phyloP scores from a whole-genome alignment of 1,284 basidiomycete genomes.

The Golubevia pallescens region DNA sequence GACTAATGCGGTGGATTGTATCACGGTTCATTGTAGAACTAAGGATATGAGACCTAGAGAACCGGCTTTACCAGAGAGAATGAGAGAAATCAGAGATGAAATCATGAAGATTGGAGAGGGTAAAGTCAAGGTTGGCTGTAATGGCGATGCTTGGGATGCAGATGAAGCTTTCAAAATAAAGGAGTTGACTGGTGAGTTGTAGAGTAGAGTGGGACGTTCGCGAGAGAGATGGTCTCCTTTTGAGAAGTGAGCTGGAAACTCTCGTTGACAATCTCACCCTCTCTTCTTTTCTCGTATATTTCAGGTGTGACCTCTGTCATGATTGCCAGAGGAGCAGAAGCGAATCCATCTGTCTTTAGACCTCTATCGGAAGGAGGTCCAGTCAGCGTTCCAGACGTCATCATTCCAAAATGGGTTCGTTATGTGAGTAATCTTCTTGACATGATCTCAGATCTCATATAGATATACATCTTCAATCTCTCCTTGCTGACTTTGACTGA shows the following conservation, averaged over 20 bases:
- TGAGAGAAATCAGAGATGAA: conserved; percentile 83
- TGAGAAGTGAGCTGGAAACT: too few species aligned
- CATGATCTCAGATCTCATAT: too few species aligned
- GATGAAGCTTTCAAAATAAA: too few species aligned
- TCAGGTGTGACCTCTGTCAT: conserved; percentile 87
- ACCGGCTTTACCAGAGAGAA: conserved; percentile 77
- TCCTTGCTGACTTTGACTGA: conserved; percentile 23
- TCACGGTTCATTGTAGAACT: conserved; percentile 96
- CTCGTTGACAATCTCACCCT: neutral
- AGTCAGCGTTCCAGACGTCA: conserved; percentile 33
- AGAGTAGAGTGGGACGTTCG: conserved; percentile 17
- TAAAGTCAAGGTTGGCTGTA: conserved; percentile 74
- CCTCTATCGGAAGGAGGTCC: conserved; percentile 71
- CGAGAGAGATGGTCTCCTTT: too few species aligned
- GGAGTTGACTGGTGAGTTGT: conserved; percentile 74
- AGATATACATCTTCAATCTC: too few species aligned
- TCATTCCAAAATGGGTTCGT: conserved; percentile 50
- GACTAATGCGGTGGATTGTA: conserved; percentile 79
- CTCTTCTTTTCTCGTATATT: neutral
- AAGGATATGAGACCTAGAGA: conserved; percentile 87
- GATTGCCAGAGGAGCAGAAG: conserved; percentile 92
- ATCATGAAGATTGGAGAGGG: conserved; percentile 71
- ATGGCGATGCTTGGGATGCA: too few species aligned
- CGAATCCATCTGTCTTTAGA: conserved; percentile 88
- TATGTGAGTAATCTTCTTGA: conserved; percentile 29